These are phyloP conservation scores for Coemansia sp. DNA, from an alignment of 192 early-diverging fungal species.

Conservation along the genomic window DNA sequence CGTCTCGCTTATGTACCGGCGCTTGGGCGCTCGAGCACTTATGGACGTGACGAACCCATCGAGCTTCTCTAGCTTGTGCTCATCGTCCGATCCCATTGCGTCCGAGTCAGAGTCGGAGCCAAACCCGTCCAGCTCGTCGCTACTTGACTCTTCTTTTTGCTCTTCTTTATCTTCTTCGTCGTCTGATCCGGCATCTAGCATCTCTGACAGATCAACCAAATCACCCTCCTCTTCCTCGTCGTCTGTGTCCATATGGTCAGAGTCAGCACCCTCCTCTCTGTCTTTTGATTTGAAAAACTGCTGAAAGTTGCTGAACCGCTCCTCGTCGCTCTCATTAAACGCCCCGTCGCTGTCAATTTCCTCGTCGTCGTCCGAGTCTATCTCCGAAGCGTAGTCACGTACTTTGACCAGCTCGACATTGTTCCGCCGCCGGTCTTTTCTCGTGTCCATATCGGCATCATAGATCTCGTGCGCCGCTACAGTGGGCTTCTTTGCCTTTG, in stretches of 20 bases:
- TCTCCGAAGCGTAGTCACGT: constrained; percentile 68
- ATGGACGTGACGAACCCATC: constrained; percentile 66
- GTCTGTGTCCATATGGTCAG: constrained; percentile 39
- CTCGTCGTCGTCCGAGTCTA: constrained; percentile 88
- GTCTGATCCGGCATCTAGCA: constrained; percentile 52
- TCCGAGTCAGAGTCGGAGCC: constrained; percentile 34
- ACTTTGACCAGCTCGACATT: constrained; percentile 37
- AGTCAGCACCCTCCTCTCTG: constrained; percentile 22
- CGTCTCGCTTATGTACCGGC: constrained; percentile 48
- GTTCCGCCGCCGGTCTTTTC: constrained; percentile 12
- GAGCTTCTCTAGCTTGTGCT: constrained; percentile 16
- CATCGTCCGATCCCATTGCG: constrained; percentile 15
- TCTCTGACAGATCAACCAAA: constrained; percentile 63
- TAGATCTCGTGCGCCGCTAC: constrained; percentile 6
- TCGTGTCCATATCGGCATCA: constrained; percentile 17
- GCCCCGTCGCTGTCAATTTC: constrained; percentile 92
- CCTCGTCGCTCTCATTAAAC: constrained; percentile 82
- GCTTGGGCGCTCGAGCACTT: constrained; percentile 62
- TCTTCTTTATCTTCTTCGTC: constrained; percentile 7
- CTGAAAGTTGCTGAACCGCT: constrained; percentile 68
- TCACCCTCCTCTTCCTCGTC: constrained; percentile 55
- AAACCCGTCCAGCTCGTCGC: constrained; percentile 30
- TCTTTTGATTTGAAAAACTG: neutral
- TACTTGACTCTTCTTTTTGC: neutral
- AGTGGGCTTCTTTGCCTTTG: neutral